A percentile compares a stretch with the other conserved stretches of the same genome.
Evolutionary conservation across 371 early-diverging fungal genomes (phyloP).

Genomic region (Saksenaea oblongispora): DNA sequence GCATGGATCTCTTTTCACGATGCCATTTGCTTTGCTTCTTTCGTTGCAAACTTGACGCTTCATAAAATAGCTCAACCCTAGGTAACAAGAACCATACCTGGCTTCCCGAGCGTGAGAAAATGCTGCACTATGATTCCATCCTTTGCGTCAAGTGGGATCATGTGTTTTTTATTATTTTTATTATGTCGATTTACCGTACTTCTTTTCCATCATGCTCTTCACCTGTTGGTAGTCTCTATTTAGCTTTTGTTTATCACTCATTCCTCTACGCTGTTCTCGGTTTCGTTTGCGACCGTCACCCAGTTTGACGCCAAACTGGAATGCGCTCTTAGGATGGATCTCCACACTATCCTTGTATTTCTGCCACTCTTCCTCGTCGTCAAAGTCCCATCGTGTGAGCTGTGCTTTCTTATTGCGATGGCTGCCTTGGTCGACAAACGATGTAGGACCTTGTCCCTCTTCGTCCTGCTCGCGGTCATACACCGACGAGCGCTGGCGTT

Average conservation of each 20-base stretch:
- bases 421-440: constrained; percentile 69
- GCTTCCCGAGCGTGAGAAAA: no score
- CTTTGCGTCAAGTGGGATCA: background rate
- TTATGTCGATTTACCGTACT: constrained; percentile 46
- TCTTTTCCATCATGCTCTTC: constrained; percentile 68
- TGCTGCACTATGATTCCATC: no score
- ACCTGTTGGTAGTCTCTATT: constrained; percentile 72
- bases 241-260: constrained; percentile 61
- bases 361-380: constrained; percentile 75
- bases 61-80: no score
- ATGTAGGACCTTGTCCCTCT: constrained; percentile 32
- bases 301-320: constrained; percentile 77
- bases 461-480: constrained; percentile 59
- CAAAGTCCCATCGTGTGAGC: constrained; percentile 75
- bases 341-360: constrained; percentile 71
- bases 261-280: constrained; percentile 47
- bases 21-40: no score
- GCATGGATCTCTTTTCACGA: no score
- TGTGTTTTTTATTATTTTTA: background rate
- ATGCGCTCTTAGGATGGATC: constrained; percentile 75
- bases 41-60: no score
- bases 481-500: constrained; percentile 25
- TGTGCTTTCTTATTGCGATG: constrained; percentile 71
- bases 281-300: constrained; percentile 69
- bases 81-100: no score